Conservation (phyloP, 1,284 basidiomycete genomes). For the Malassezia caprae region DNA sequence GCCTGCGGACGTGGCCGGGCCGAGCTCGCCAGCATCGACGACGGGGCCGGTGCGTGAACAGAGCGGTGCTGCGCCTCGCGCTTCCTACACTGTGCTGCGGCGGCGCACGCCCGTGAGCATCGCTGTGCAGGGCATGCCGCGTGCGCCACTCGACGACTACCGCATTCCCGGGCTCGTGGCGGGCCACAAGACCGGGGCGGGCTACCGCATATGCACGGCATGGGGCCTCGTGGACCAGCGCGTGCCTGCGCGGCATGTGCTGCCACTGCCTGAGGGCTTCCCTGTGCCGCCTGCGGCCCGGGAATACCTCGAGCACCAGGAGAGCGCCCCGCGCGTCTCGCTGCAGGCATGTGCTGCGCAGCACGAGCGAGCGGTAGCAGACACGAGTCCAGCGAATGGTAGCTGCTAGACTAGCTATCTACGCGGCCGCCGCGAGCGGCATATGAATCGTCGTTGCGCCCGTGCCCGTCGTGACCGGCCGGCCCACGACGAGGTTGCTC, state of each 20-base stretch:
- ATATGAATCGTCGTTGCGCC: constrained; percentile 34
- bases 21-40: too few species aligned
- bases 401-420: neutral
- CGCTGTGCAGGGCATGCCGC: neutral
- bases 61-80: neutral
- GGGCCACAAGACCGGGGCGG: neutral
- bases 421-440: constrained; percentile 20
- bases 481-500: constrained; percentile 70
- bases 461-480: constrained; percentile 38
- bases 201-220: constrained; percentile 2
- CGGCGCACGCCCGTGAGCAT: neutral
- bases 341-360: neutral
- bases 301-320: neutral
- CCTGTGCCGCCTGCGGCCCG: neutral
- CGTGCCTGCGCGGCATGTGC: constrained; percentile 2
- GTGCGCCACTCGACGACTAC: neutral
- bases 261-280: neutral
- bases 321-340: neutral
- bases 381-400: too few species aligned
- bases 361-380: neutral
- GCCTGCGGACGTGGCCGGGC: neutral
- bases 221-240: neutral
- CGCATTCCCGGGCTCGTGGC: constrained; percentile 5
- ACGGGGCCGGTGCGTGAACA: neutral
- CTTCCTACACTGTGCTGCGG: neutral